phyloP scores from a whole-genome alignment of 371 early-diverging fungal genomes.

The Chytridium lagenaria region DNA sequence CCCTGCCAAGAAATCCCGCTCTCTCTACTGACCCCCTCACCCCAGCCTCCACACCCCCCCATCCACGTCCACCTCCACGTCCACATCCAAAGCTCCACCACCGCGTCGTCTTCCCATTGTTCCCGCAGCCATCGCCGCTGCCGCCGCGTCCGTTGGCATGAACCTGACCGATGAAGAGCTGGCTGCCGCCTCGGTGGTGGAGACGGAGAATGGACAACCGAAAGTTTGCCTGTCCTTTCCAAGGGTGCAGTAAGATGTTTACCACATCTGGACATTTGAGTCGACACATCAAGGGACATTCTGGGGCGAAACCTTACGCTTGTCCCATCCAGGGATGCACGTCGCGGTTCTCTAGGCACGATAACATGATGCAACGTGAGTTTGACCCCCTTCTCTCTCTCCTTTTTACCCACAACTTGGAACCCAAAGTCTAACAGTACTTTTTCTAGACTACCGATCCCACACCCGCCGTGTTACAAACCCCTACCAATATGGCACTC shows the following conservation, averaged over 20 bases:
- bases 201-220: slow-evolving; percentile 6
- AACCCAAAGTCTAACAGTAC: no score
- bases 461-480: neutral
- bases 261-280: slow-evolving; percentile 37
- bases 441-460: slow-evolving; percentile 9
- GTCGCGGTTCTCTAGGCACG: slow-evolving; percentile 37
- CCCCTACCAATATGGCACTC: slow-evolving; percentile 3
- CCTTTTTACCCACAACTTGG: no score
- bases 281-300: slow-evolving; percentile 39
- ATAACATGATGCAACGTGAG: slow-evolving; percentile 46
- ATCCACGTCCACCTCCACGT: neutral
- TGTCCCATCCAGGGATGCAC: slow-evolving; percentile 40
- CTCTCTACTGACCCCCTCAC: neutral
- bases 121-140: slow-evolving; percentile 1
- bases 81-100: neutral
- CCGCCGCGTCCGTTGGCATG: slow-evolving; percentile 4
- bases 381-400: neutral
- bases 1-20: neutral
- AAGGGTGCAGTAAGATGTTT: slow-evolving; percentile 20
- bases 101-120: slow-evolving; percentile 5
- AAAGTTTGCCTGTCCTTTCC: slow-evolving; percentile 21
- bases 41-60: neutral
- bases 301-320: slow-evolving; percentile 37
- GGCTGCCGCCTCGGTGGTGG: neutral
- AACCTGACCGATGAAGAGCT: slow-evolving; percentile 7